Conservation (phyloP, 1,139 yeast genomes). For the Debaryomyces fabryi region DNA sequence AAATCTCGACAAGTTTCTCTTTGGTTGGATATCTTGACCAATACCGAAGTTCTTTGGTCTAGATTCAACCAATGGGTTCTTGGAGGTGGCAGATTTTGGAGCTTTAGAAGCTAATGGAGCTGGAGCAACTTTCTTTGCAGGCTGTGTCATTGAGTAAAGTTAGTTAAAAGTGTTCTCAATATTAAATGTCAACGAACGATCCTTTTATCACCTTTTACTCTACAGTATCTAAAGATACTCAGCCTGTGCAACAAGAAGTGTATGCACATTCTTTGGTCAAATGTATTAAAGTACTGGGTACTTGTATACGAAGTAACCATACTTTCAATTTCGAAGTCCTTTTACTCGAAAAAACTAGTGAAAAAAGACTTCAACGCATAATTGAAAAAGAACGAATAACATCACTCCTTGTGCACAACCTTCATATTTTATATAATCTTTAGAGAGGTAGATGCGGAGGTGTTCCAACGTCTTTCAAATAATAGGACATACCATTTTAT, state of each 20-base stretch:
- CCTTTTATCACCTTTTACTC: conserved; percentile 34
- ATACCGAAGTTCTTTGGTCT: conserved; percentile 47
- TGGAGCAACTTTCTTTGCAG: conserved; percentile 57
- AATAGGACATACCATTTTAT: conserved; percentile 32
- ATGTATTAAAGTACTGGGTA: conserved; percentile 6
- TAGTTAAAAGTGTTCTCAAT: conserved; percentile 37
- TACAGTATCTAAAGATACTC: conserved; percentile 49
- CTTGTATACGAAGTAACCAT: conserved; percentile 10
- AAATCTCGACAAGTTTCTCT: conserved; percentile 70
- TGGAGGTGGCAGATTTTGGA: conserved; percentile 25
- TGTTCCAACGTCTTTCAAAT: conserved; percentile 25
- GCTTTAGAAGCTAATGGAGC: conserved; percentile 52
- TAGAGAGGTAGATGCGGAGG: conserved; percentile 16
- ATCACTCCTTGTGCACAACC: conserved; percentile 43
- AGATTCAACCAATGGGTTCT: conserved; percentile 46
- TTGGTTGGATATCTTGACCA: conserved; percentile 47
- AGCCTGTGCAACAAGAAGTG: conserved; percentile 52
- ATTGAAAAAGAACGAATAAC: conserved; percentile 23
- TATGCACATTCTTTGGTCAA: conserved; percentile 27
- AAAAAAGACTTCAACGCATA: not conserved
- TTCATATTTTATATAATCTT: conserved; percentile 13
- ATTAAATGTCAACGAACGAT: conserved; percentile 30
- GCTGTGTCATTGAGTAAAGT: conserved; percentile 71
- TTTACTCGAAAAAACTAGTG: not conserved
- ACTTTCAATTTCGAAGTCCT: conserved; percentile 7